Evolutionary conservation across 2,329 filamentous ascomycete genomes (phyloP), one percentile per base, ranked within the genome.

Genomic region (Botrytis pseudocinerea): DNA sequence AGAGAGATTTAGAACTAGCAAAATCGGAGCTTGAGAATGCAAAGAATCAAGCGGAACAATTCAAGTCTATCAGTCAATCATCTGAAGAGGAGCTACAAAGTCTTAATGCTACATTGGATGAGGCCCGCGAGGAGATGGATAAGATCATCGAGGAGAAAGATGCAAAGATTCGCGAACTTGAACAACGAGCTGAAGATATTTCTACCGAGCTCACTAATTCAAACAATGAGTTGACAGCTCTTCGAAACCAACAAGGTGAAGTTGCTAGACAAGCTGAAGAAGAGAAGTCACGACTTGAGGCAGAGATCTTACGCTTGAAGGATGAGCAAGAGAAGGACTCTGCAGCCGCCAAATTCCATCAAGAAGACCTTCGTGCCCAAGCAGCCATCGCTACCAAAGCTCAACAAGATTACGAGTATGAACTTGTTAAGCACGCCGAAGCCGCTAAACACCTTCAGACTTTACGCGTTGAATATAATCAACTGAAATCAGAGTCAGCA

Each of bases 351-450:
- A 91, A 93, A 76, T 94, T 92, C 80, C 93, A 97, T 80, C 93
- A 97, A 80, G 92, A 97, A 78, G 95, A 98, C 78, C 89, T 98
- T 60, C 95, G 96, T 75, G 91, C 93, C 0, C 96, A 99, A 82
- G 95, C 95, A 42, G 93, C 97, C 62, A 98, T 99, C 79, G 94
- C 96, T 3, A 91, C 94, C 70, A 93, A 94, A 81, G 94, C 96
- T 5, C 96, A 99, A 81, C 92, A 97, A 80, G 95, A 96, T 77
- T 99, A 99, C 80, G 97, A 99, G 82, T 91, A 91, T 75, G 96
- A 99, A 82, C 87, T 99, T 18, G 89, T 97, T 79, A 98, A 96
- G 84, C 96, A 99, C 82, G 95, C 95, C 2, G 94, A 98, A 77
- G 96, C 95, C n/a, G 93, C 95, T 20, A 95, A 94, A 82, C 89